These are phyloP conservation scores for Cryptosporidium sp. DNA, from an alignment of 169 alveolate genomes.

Conservation along the genomic window DNA sequence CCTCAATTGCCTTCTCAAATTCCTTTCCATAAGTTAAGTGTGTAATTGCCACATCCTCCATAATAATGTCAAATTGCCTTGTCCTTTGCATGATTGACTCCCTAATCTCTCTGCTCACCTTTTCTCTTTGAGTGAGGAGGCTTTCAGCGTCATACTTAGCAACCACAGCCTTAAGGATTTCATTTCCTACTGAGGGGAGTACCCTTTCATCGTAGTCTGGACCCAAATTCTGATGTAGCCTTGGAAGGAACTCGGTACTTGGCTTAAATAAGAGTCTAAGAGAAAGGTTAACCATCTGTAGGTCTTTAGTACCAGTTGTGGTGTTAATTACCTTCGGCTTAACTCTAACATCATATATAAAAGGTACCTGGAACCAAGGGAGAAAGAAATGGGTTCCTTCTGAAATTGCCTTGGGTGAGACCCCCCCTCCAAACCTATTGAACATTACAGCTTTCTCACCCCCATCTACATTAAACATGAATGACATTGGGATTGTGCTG, in stretches of 20 bases:
- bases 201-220: constrained; percentile 97
- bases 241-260: constrained; percentile 88
- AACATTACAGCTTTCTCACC: constrained; percentile 95
- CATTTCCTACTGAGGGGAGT: constrained; percentile 97
- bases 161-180: constrained; percentile 95
- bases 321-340: constrained; percentile 93
- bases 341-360: constrained; percentile 90
- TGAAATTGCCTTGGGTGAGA: constrained; percentile 87
- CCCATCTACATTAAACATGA: constrained; percentile 93
- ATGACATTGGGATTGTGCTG: constrained; percentile 85
- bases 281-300: constrained; percentile 94
- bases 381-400: constrained; percentile 94
- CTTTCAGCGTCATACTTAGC: constrained; percentile 96
- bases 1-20: constrained; percentile 96
- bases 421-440: constrained; percentile 93
- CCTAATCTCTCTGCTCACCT: constrained; percentile 92
- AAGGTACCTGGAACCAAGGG: constrained; percentile 93
- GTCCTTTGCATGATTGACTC: constrained; percentile 93
- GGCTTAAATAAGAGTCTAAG: constrained; percentile 94
- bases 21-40: constrained; percentile 96
- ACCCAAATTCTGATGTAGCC: constrained; percentile 93
- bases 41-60: constrained; percentile 97
- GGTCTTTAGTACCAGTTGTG: constrained; percentile 94
- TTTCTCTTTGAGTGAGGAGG: constrained; percentile 95
- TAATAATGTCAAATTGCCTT: constrained; percentile 91